These are phyloP conservation scores for Gossypium trilobum DNA, from an alignment of 441 rosid genomes.

Conservation along the genomic window DNA sequence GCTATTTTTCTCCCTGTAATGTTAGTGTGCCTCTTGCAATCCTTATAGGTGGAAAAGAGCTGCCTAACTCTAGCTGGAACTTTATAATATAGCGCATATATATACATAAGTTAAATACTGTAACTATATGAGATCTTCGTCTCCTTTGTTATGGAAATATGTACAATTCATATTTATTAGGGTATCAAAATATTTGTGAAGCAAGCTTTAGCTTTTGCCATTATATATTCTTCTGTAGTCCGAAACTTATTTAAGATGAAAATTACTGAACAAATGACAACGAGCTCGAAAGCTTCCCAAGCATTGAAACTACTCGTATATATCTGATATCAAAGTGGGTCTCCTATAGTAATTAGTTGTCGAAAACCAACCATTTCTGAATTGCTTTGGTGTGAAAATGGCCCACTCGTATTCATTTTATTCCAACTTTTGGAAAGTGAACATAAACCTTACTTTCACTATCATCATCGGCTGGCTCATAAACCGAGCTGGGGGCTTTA, in stretches of 20 bases:
- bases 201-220: neutral
- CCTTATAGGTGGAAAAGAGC: slow-evolving; percentile 22
- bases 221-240: neutral
- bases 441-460: neutral
- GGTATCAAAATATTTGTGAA: slow-evolving; percentile 16
- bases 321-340: slow-evolving; percentile 1
- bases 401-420: slow-evolving; percentile 6
- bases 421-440: neutral
- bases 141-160: slow-evolving; percentile 21
- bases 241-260: slow-evolving; percentile 11
- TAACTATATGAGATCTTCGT: slow-evolving; percentile 35
- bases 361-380: neutral
- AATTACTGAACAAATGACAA: neutral
- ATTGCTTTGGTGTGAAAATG: slow-evolving; percentile 17
- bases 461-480: slow-evolving; percentile 10
- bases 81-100: slow-evolving; percentile 17
- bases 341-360: neutral
- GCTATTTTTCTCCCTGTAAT: slow-evolving; percentile 26
- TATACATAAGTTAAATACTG: slow-evolving; percentile 29
- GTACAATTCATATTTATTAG: slow-evolving; percentile 29
- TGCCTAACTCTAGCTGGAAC: slow-evolving; percentile 30
- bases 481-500: neutral
- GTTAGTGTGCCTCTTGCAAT: slow-evolving; percentile 23
- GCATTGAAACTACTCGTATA: neutral
- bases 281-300: neutral